Evolutionary conservation across 345 rosid genomes (phyloP).

Genomic region (Syzygium jambos): DNA sequence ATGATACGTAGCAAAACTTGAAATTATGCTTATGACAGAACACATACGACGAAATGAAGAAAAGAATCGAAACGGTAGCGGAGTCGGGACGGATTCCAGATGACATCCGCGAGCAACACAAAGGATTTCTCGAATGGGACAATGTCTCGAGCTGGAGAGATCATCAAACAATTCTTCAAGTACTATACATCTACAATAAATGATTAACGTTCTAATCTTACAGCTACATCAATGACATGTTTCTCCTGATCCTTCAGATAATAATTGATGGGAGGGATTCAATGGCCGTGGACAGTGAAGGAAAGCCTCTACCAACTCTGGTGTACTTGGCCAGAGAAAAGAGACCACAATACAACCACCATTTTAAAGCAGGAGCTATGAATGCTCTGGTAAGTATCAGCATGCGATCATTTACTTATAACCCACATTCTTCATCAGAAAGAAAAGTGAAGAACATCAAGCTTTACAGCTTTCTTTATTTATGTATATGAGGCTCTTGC

Average conservation of each 20-base stretch:
- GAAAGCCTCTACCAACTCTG: conserved; percentile 25
- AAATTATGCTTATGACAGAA: conserved; percentile 8
- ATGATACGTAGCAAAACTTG: not conserved
- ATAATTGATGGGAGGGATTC: conserved; percentile 11
- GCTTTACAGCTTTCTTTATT: not conserved
- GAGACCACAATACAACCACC: conserved; percentile 25
- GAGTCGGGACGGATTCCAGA: conserved; percentile 17
- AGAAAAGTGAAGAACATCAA: not conserved
- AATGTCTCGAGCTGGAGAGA: conserved; percentile 6
- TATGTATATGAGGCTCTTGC: not conserved
- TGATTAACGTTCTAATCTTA: not conserved
- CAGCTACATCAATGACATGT: not conserved
- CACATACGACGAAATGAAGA: conserved; percentile 20
- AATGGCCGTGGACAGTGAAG: conserved; percentile 15
- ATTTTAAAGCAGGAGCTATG: conserved; percentile 46
- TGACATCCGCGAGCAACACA: conserved; percentile 10
- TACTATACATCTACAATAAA: not conserved
- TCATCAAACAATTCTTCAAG: conserved; percentile 32
- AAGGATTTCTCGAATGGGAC: conserved; percentile 25
- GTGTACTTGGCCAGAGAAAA: conserved; percentile 39
- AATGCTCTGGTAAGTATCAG: conserved; percentile 27
- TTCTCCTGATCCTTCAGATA: not conserved
- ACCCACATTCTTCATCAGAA: not conserved
- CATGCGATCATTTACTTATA: not conserved
- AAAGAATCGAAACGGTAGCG: conserved; percentile 8